Evolutionary conservation across 2,329 filamentous ascomycete species (phyloP).

Genomic region (Coniochaeta hoffmannii): DNA sequence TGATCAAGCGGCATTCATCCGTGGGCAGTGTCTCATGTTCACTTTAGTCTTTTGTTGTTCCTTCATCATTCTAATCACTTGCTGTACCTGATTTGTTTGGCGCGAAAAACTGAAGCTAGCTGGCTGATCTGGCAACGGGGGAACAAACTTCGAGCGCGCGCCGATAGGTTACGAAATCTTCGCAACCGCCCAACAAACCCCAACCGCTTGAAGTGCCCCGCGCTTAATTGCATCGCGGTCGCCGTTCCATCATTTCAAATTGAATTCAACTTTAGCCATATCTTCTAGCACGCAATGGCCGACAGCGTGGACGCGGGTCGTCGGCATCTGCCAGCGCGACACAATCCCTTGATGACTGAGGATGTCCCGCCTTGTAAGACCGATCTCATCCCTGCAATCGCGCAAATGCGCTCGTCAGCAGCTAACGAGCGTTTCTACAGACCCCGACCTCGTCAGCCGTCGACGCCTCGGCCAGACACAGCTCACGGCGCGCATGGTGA

Average conservation of each 20-base stretch:
- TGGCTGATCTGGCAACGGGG: background rate
- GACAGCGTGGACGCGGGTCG: slow-evolving; percentile 9
- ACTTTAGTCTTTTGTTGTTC: background rate
- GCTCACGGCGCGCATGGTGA: slow-evolving; percentile 70
- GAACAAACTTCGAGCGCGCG: background rate
- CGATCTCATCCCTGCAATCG: background rate
- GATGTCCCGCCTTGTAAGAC: slow-evolving; percentile 55
- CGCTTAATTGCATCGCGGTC: background rate
- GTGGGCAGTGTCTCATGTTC: background rate
- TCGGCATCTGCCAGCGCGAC: slow-evolving; percentile 49
- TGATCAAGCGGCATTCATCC: background rate
- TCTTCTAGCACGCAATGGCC: slow-evolving; percentile 25
- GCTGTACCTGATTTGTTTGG: background rate
- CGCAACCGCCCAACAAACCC: background rate
- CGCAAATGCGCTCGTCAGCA: background rate
- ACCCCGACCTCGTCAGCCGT: slow-evolving; percentile 68
- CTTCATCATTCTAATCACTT: background rate
- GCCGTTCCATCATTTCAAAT: background rate
- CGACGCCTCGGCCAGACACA: slow-evolving; percentile 90
- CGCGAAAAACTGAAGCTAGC: background rate
- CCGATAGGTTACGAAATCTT: background rate
- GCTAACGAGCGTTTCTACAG: slow-evolving; percentile 30
- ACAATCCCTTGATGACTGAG: slow-evolving; percentile 60
- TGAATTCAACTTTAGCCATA: background rate
- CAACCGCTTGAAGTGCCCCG: background rate